A percentile compares a stretch with the other conserved stretches of the same genome.
phyloP scores from a whole-genome alignment of 2,329 filamentous ascomycete genomes.

The Penicillium sp. region DNA sequence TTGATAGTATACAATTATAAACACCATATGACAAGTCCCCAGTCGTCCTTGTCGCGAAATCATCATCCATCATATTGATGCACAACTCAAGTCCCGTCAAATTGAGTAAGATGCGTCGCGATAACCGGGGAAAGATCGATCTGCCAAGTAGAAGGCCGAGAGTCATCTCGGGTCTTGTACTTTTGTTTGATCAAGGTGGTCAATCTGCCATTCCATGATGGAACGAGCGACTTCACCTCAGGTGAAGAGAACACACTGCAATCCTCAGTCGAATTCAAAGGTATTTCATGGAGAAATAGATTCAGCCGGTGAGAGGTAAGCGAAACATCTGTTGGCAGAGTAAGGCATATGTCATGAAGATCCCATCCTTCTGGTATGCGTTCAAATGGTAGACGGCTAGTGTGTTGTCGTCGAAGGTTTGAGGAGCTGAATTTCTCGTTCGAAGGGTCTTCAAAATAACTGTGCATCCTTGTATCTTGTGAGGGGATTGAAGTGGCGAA shows the following conservation, averaged over 20 bases:
- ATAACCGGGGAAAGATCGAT: slow-evolving; percentile 10
- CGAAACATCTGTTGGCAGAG: slow-evolving; percentile 2
- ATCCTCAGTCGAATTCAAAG: background rate
- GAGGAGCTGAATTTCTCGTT: no score
- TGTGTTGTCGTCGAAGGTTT: slow-evolving; percentile 2
- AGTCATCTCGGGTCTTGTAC: slow-evolving; percentile 4
- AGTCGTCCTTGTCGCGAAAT: no score
- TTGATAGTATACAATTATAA: no score
- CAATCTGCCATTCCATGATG: slow-evolving; percentile 13
- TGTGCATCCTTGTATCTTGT: slow-evolving; percentile 15
- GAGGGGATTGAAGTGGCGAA: slow-evolving; percentile 4
- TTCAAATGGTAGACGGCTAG: slow-evolving; percentile 16
- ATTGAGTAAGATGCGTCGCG: slow-evolving; percentile 3
- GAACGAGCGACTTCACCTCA: slow-evolving; percentile 1
- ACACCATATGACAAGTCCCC: no score
- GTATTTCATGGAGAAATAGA: slow-evolving; percentile 1
- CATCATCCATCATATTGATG: no score
- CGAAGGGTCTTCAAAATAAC: no score
- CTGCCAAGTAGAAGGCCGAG: background rate
- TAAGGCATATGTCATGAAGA: slow-evolving; percentile 7
- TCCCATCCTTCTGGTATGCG: slow-evolving; percentile 15
- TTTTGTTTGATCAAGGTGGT: slow-evolving; percentile 7
- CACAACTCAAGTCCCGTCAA: background rate
- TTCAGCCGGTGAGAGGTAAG: background rate
- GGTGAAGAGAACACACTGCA: slow-evolving; percentile 4